These are phyloP conservation scores for Lasiodiplodia sp. DNA, from an alignment of 2,329 filamentous ascomycete genomes.

Conservation along the genomic window DNA sequence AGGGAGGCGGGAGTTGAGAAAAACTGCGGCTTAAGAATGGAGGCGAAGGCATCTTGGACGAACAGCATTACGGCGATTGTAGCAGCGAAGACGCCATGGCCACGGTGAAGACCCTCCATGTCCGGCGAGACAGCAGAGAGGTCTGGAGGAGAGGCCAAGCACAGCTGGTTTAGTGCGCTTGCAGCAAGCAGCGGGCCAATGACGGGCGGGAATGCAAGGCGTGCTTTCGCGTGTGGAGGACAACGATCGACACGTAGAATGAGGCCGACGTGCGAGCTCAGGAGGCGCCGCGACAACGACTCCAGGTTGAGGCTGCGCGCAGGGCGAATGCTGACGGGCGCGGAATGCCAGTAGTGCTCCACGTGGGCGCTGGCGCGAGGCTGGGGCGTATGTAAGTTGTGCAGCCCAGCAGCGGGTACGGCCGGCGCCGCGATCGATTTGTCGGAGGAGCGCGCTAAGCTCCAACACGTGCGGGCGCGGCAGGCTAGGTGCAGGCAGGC, in stretches of 20 bases:
- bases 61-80: constrained; percentile 19
- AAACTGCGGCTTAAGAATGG: constrained; percentile 16
- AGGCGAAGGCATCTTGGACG: constrained; percentile 9
- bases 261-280: constrained; percentile 14
- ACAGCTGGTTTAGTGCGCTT: constrained; percentile 27
- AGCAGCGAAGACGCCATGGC: constrained; percentile 23
- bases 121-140: constrained; percentile 22
- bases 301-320: constrained; percentile 17
- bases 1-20: constrained; percentile 4
- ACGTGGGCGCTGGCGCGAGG: constrained; percentile 12
- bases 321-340: constrained; percentile 11
- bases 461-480: constrained; percentile 19
- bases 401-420: constrained; percentile 4
- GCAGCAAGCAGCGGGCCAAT: constrained; percentile 27
- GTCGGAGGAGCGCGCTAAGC: constrained; percentile 1
- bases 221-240: constrained; percentile 24
- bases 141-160: constrained; percentile 5
- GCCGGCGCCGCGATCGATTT: constrained; percentile 12
- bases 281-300: constrained; percentile 5
- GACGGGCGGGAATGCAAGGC: constrained; percentile 3
- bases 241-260: constrained; percentile 26
- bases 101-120: constrained; percentile 27
- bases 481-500: constrained; percentile 6
- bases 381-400: constrained; percentile 3
- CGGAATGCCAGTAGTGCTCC: constrained; percentile 23